These are phyloP conservation scores for Eragrostis nindensis DNA, from an alignment of 176 grass and related monocot species.

Conservation along the genomic window DNA sequence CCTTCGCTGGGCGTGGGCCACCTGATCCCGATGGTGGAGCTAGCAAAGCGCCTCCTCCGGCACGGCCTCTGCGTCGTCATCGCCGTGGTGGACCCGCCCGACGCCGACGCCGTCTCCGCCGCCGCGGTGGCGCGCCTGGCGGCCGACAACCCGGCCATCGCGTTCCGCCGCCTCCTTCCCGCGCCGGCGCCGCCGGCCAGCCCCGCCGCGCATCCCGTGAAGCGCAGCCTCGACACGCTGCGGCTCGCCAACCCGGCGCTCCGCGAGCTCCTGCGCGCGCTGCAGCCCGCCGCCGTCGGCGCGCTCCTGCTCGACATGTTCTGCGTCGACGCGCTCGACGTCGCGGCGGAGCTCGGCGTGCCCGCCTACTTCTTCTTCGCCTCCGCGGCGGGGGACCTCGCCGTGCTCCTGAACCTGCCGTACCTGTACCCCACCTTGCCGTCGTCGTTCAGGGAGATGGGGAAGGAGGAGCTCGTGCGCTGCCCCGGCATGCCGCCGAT, in stretches of 20 bases:
- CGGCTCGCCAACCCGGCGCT: too few species aligned
- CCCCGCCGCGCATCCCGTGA: too few species aligned
- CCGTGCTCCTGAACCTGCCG: constrained; percentile 44
- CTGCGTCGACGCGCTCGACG: constrained; percentile 56
- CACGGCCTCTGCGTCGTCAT: too few species aligned
- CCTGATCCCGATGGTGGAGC: constrained; percentile 61
- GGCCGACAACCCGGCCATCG: too few species aligned
- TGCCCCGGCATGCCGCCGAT: constrained; percentile 48
- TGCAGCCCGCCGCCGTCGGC: background rate
- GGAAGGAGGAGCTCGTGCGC: constrained; percentile 1
- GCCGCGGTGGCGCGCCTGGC: too few species aligned
- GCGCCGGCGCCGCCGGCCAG: too few species aligned
- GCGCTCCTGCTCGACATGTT: constrained; percentile 73
- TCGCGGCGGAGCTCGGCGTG: constrained; percentile 49
- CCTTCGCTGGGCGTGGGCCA: constrained; percentile 56
- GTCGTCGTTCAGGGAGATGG: constrained; percentile 49
- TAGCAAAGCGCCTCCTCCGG: constrained; percentile 38
- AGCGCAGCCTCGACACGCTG: too few species aligned
- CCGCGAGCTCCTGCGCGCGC: too few species aligned
- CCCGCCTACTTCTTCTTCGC: constrained; percentile 57
- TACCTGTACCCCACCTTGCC: constrained; percentile 14
- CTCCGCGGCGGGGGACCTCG: constrained; percentile 40
- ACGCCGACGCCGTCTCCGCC: too few species aligned
- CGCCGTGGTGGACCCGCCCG: too few species aligned
- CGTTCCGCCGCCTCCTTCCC: too few species aligned